These are phyloP conservation scores for Miscanthus lutarioriparius DNA, from an alignment of 176 grass and related monocot genomes.

Conservation along the genomic window DNA sequence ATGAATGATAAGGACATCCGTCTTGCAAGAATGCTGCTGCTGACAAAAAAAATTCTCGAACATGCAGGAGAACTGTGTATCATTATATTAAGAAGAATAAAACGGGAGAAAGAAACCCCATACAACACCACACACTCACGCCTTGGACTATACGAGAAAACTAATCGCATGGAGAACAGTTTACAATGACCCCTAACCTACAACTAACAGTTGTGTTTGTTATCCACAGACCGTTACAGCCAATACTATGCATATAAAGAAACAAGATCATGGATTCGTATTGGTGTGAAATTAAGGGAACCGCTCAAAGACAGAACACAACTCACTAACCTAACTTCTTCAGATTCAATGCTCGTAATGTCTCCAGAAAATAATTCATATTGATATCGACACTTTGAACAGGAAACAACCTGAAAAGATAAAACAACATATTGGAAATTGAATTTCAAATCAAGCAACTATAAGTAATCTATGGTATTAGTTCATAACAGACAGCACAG, in stretches of 20 bases:
- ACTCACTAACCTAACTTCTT: slow-evolving; percentile 87
- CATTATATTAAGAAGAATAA: too few species aligned
- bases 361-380: slow-evolving; percentile 96
- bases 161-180: too few species aligned
- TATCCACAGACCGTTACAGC: slow-evolving; percentile 2
- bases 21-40: slow-evolving; percentile 16
- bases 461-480: slow-evolving; percentile 13
- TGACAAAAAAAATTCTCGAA: not conserved
- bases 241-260: not conserved
- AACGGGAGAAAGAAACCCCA: too few species aligned
- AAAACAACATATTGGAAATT: slow-evolving; percentile 31
- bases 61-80: too few species aligned
- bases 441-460: slow-evolving; percentile 5
- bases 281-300: not conserved
- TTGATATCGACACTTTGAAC: slow-evolving; percentile 89
- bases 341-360: slow-evolving; percentile 74
- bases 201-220: not conserved
- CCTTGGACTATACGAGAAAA: too few species aligned
- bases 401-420: slow-evolving; percentile 77
- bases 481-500: not conserved
- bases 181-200: too few species aligned
- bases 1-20: not conserved
- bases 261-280: slow-evolving; percentile 14
- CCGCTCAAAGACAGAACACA: slow-evolving; percentile 15
- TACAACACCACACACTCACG: too few species aligned